Evolutionary conservation across 257 asterid genomes (phyloP), one percentile per base, ranked within the genome.

Genomic region (Prunella vulgaris): DNA sequence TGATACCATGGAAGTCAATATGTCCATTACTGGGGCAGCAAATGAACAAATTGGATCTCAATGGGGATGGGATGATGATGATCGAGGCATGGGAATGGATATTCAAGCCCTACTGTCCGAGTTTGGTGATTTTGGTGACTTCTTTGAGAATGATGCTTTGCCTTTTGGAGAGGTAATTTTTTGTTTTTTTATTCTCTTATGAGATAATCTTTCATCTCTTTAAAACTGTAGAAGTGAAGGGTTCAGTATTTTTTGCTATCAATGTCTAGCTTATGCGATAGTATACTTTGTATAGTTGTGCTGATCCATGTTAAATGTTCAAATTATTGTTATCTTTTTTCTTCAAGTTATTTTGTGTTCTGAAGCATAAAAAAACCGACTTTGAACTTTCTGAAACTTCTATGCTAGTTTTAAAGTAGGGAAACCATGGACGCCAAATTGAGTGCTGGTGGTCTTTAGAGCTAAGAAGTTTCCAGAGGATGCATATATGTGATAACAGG

Each of bases 81-180:
- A 91, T 71, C 84, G 83, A 69, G 93, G 91, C 71, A 69, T 80
- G 64, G 86, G 87, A 71, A 83, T 88, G 88, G 97, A 94, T 85
- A 94, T 94, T 71, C 85, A 94, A 82, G 89, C 96, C 62, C 83
- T 94, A 66, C 81, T 91, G 40, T 83, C 95, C 4, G 99, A 94
- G 89, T 94, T 94, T 83, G 97, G 99, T 74, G 97, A 82, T 83
- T 94, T 94, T 76, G 99, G 97, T 58, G 99, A 94, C 80, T 91
- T 94, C 75, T 94, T 94, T 78, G 96, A 85, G 89, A 80, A 70
- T 79, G 99, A 94, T 51, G 83, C 77, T 71, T 81, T 91, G 73
- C 93, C 99, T 25, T 81, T 94, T 57, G 99, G 99, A 63, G 99
- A 94, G 97, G 99, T 94, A 89, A 25, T 42, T 64, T 32, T 38